Evolutionary conservation across 306 rosid genomes (phyloP), one percentile per base, ranked within the genome.

Genomic region (Rosa multiflora): DNA sequence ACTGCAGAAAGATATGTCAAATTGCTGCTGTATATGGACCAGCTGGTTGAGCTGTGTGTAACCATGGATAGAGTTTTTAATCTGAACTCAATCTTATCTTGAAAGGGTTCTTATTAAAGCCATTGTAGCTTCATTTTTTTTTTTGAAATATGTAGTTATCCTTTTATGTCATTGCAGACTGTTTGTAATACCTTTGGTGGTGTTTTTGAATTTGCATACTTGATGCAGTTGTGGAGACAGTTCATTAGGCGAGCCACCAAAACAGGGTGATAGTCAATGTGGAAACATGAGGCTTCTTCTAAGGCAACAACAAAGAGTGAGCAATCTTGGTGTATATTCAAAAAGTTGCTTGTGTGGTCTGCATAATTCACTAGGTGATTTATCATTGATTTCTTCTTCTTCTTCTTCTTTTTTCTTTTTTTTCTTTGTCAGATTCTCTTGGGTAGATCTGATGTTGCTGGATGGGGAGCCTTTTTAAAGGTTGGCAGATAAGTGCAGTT

Each of bases 401-500:
- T 32, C 35, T 32, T 32, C 35, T 32, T 32, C 3, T 32, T 32
- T 0, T 32, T 32, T 3, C 2, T 32, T 1, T 32, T 32, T 32
- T 32, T 32, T 32, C 35, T 32, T 32, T 75, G 68, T 75, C 88
- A 95, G 99, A 92, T 92, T 88, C 97, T 95, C 76, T 85, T 95
- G 87, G 92, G 89, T 29, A 91, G 90, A 84, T 95, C 99, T 73
- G 99, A 95, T 88, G 91, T 95, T 83, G 96, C 97, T 67, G 99
- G 99, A 83, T 95, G 99, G 99, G 99, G 99, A 79, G 99, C 99
- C 52, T 95, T 95, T 82, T 83, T 95, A 79, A 95, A 95, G 99
- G 99, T 95, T 63, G 13, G 74, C 70, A 78, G 74, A 67, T 75
- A 67, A 52, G 43, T 32, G 37, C 58, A 18, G 53, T 75, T 68